A percentile compares a stretch with the other conserved stretches of the same genome.
Conservation (phyloP, 2,329 filamentous ascomycete species). For the Akanthomyces uredinophilus region DNA sequence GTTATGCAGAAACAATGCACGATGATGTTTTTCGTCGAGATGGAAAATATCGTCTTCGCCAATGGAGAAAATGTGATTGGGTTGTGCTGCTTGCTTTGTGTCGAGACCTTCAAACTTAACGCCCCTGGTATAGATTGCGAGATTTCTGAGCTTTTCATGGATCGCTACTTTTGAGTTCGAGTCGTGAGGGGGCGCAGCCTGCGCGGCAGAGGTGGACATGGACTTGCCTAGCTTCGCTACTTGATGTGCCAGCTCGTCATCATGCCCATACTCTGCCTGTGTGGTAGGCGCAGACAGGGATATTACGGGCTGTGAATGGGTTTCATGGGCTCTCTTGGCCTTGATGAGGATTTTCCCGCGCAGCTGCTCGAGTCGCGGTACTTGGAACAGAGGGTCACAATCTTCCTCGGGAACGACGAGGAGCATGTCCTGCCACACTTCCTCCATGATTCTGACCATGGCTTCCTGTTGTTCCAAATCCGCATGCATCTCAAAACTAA, state of each 20-base stretch:
- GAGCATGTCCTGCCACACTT: conserved; percentile 74
- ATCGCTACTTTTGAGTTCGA: conserved; percentile 51
- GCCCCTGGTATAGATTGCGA: conserved; percentile 83
- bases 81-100: conserved; percentile 55
- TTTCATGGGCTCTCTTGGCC: conserved; percentile 56
- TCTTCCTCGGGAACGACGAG: conserved; percentile 54
- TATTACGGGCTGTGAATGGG: conserved; percentile 17
- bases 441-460: conserved; percentile 91
- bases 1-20: conserved; percentile 81
- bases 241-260: background rate
- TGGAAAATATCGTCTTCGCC: conserved; percentile 70
- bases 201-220: background rate
- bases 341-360: conserved; percentile 78
- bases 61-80: conserved; percentile 78
- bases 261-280: conserved; percentile 23
- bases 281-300: conserved; percentile 14
- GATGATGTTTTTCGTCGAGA: conserved; percentile 56
- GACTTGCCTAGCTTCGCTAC: conserved; percentile 1
- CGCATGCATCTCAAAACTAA: conserved; percentile 89
- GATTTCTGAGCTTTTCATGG: conserved; percentile 62
- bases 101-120: conserved; percentile 73
- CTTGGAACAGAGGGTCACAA: conserved; percentile 46
- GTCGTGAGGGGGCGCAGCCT: conserved; percentile 6
- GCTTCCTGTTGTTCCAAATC: conserved; percentile 75
- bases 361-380: conserved; percentile 68